Evolutionary conservation across 768 basidiomycete genomes (phyloP).

Genomic region (Boletus insuetus): DNA sequence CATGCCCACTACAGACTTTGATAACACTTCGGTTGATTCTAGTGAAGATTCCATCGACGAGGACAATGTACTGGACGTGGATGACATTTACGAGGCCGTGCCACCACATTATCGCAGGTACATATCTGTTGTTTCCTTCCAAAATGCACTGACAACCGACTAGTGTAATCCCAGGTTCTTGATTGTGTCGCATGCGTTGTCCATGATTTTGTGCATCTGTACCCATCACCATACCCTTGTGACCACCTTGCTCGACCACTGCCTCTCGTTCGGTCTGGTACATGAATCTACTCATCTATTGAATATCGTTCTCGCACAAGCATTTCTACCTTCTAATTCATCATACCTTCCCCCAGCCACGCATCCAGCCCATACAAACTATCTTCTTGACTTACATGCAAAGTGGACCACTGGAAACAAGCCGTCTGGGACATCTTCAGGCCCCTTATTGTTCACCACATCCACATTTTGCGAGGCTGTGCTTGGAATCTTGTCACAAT

Average conservation of each 20-base stretch:
- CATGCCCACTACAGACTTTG: conserved; percentile 31
- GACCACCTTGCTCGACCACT: conserved; percentile 48
- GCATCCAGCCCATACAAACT: conserved; percentile 46
- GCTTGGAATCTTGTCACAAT: conserved; percentile 14
- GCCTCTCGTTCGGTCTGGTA: conserved; percentile 41
- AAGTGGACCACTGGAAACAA: conserved; percentile 34
- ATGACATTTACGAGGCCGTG: conserved; percentile 50
- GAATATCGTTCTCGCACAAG: conserved; percentile 37
- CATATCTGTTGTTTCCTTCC: conserved; percentile 1
- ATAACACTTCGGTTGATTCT: conserved; percentile 11
- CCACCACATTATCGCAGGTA: conserved; percentile 54
- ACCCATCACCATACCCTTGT: conserved; percentile 49
- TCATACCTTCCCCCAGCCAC: conserved; percentile 32
- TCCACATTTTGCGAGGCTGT: conserved; percentile 26
- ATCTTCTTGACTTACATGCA: conserved; percentile 44
- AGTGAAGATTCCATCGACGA: conserved; percentile 27
- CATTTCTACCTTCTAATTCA: conserved; percentile 31
- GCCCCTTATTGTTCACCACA: conserved; percentile 22
- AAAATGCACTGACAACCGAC: conserved; percentile 11
- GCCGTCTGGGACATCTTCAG: background rate
- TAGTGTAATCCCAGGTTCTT: conserved; percentile 36
- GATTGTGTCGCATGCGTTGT: conserved; percentile 51
- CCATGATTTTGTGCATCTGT: conserved; percentile 44
- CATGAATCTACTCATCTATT: conserved; percentile 46
- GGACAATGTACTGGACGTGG: conserved; percentile 25